Base-by-base conservation (phyloP, 2,329 filamentous ascomycete species). In the Botryosphaeria agaves region DNA sequence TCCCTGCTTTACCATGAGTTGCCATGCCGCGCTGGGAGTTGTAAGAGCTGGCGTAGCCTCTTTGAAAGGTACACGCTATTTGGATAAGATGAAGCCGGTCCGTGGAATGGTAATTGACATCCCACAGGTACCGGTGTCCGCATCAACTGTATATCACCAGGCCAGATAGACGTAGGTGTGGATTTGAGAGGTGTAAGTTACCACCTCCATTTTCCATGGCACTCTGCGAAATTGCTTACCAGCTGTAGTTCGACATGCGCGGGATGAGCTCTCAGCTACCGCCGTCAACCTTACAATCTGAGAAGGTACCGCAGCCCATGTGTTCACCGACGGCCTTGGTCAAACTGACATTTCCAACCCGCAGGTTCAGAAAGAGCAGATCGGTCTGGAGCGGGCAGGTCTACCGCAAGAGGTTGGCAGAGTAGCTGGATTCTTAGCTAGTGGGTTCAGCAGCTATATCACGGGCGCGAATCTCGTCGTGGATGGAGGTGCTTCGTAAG, bases 381-480 rank as follows among this genome's bases (percentile, higher is more conserved):
- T 72, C 37, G 70, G 69, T 5, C 44, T 75, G 12, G 71, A 73
- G 47, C 57, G 69, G 34, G 57, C 66, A 6, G 71, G 69, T 0
- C 44, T 59, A 12, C 66, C 69, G 0, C 61, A 63, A 30, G 70
- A 75, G 43, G 66, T 76, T 7, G 71, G 60, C 1, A 51, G 66
- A 20, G 69, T 73, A 3, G 69, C 65, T 1, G 70, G 71, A 0
- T 76, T 76, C 42, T 51, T 76, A 37, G 69, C 70, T 3, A 69
- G 62, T 46, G 68, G 68, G 0, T 75, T 76, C 46, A 69, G 64
- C 36, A 66, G 61, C 33, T 75, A 75, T 47, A 59, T 75, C 26
- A 74, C 66, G 1, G 71, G 71, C 2, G 57, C 66, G 2, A 74
- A 75, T 43, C 47, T 75, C 41, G 61, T 72, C 9, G 69, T 74